Percentiles rank a stretch among this genome's conserved stretches.
These are phyloP conservation scores for Lojkania enalia DNA, from an alignment of 2,329 filamentous ascomycete species.

Conservation along the genomic window DNA sequence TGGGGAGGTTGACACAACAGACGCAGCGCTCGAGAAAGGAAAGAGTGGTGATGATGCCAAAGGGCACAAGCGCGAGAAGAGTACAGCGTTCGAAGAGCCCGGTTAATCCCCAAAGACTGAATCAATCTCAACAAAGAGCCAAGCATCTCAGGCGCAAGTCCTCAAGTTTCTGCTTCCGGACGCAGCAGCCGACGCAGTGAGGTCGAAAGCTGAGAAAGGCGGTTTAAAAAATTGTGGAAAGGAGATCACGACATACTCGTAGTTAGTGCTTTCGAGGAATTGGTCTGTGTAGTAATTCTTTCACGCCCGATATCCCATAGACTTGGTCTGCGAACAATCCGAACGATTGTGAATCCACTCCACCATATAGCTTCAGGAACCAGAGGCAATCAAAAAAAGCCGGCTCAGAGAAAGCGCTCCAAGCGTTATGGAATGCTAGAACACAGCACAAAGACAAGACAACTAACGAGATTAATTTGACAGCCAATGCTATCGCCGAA, in stretches of 20 bases:
- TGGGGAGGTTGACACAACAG: too few species aligned
- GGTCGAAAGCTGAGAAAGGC: conserved; percentile 39
- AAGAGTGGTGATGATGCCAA: too few species aligned
- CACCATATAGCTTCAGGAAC: conserved; percentile 45
- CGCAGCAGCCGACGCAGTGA: conserved; percentile 31
- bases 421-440: conserved; percentile 48
- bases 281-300: conserved; percentile 50
- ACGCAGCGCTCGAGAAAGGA: too few species aligned
- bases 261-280: conserved; percentile 49
- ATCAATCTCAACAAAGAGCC: not conserved
- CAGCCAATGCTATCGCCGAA: conserved; percentile 37
- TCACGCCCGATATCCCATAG: conserved; percentile 51
- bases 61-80: not conserved
- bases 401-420: conserved; percentile 41
- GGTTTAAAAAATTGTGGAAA: conserved; percentile 26
- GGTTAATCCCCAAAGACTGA: not conserved
- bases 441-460: conserved; percentile 54
- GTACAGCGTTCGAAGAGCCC: not conserved
- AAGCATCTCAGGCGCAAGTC: conserved; percentile 25
- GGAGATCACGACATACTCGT: conserved; percentile 37
- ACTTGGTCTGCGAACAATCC: conserved; percentile 49
- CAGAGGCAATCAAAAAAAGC: conserved; percentile 41
- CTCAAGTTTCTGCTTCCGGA: conserved; percentile 39
- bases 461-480: conserved; percentile 43
- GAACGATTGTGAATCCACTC: conserved; percentile 49